Conservation (phyloP, 768 basidiomycete genomes). For the Kwoniella dejecticola region DNA sequence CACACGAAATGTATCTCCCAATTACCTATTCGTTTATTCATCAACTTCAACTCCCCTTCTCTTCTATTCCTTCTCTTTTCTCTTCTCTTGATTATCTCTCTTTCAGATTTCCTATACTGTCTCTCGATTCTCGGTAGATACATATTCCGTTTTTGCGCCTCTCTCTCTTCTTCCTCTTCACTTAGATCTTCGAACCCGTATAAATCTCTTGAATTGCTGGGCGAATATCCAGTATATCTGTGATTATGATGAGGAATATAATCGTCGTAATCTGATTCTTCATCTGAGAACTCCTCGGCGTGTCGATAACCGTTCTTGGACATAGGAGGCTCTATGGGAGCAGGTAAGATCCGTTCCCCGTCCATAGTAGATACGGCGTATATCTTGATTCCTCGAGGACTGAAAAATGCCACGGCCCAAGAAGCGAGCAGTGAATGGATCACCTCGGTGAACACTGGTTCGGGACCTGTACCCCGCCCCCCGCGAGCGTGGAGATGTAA, state of each 20-base stretch:
- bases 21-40: constrained; percentile 18
- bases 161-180: constrained; percentile 26
- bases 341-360: constrained; percentile 26
- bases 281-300: constrained; percentile 39
- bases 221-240: too few species aligned
- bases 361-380: constrained; percentile 41
- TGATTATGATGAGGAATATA: too few species aligned
- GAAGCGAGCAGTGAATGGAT: constrained; percentile 44
- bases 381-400: constrained; percentile 44
- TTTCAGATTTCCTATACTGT: constrained; percentile 27
- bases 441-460: constrained; percentile 34
- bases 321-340: constrained; percentile 35
- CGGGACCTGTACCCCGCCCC: constrained; percentile 29
- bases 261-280: constrained; percentile 8
- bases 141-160: constrained; percentile 35
- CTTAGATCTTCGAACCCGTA: too few species aligned
- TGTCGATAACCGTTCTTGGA: constrained; percentile 22
- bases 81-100: constrained; percentile 29
- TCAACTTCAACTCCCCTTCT: constrained; percentile 1
- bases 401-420: constrained; percentile 50
- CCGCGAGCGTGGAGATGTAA: constrained; percentile 16
- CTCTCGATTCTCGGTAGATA: constrained; percentile 44
- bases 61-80: constrained; percentile 27
- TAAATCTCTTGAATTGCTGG: too few species aligned
- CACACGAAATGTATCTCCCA: constrained; percentile 50